Conservation (phyloP, 2,329 filamentous ascomycete species). For the Hymenoscyphus occultus region DNA sequence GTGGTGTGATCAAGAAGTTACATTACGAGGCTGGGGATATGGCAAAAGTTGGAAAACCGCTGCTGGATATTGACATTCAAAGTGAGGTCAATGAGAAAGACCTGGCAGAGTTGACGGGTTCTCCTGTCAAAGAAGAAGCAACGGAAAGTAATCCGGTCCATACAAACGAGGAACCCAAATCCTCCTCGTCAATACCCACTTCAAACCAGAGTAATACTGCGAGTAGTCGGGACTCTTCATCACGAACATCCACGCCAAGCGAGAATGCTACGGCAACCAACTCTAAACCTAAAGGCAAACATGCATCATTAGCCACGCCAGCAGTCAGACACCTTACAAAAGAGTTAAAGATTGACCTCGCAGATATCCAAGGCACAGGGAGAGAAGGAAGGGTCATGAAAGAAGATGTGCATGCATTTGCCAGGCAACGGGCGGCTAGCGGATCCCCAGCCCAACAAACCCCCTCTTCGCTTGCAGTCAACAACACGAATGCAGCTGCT, state of each 20-base stretch:
- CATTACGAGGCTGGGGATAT: conserved; percentile 96
- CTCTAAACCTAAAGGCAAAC: conserved; percentile 48
- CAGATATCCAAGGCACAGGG: conserved; percentile 77
- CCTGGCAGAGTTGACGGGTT: conserved; percentile 40
- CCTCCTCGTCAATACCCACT: background rate
- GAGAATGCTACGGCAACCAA: conserved; percentile 1
- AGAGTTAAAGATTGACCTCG: conserved; percentile 73
- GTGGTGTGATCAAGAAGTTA: conserved; percentile 92
- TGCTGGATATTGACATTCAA: conserved; percentile 92
- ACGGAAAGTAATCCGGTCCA: conserved; percentile 24
- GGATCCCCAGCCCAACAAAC: conserved; percentile 25
- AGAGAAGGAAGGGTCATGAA: conserved; percentile 89
- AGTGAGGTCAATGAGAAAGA: conserved; percentile 68
- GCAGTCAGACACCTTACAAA: conserved; percentile 87
- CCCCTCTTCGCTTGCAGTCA: conserved; percentile 13
- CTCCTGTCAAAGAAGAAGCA: conserved; percentile 26
- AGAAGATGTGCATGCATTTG: conserved; percentile 79
- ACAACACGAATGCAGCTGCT: conserved; percentile 26
- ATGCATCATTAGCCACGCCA: conserved; percentile 79
- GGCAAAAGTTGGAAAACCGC: conserved; percentile 89
- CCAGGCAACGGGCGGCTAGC: conserved; percentile 51
- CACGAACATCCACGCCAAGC: conserved; percentile 8
- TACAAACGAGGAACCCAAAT: conserved; percentile 11
- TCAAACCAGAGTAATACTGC: conserved; percentile 1
- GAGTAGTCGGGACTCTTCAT: conserved; percentile 7